phyloP scores from a whole-genome alignment of 371 early-diverging fungal species.

The Mortierella sp. region DNA sequence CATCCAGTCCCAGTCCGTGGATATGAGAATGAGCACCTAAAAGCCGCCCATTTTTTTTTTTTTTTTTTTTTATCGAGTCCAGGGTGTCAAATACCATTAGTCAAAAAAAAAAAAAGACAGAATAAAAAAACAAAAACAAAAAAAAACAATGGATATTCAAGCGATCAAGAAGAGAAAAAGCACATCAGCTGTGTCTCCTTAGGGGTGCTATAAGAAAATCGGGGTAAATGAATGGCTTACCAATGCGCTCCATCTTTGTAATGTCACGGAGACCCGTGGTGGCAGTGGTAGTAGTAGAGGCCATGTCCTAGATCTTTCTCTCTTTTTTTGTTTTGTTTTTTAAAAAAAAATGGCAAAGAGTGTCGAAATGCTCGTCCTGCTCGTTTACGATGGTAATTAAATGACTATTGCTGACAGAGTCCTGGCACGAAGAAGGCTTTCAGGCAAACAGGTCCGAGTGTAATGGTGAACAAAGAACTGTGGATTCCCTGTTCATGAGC shows the following conservation, averaged over 20 bases:
- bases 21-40: slow-evolving; percentile 98
- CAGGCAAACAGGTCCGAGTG: too few species aligned
- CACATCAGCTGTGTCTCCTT: too few species aligned
- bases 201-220: background rate
- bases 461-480: too few species aligned
- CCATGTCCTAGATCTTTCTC: slow-evolving; percentile 14
- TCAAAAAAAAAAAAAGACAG: background rate
- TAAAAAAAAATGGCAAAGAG: too few species aligned
- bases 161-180: too few species aligned
- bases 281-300: slow-evolving; percentile 39
- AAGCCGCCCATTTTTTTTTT: background rate
- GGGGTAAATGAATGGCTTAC: slow-evolving; percentile 33
- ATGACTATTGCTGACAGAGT: too few species aligned
- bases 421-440: too few species aligned
- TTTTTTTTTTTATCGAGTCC: slow-evolving; percentile 1
- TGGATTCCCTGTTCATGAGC: too few species aligned
- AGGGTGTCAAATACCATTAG: background rate
- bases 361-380: too few species aligned
- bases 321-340: slow-evolving; percentile 9
- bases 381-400: too few species aligned
- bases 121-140: background rate
- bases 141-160: background rate
- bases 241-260: slow-evolving; percentile 63
- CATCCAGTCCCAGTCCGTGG: slow-evolving; percentile 89
- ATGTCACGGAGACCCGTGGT: slow-evolving; percentile 59